Evolutionary conservation across 192 early-diverging fungal species (phyloP), one percentile per base, ranked within the genome.

Genomic region (Backusella luteola): DNA sequence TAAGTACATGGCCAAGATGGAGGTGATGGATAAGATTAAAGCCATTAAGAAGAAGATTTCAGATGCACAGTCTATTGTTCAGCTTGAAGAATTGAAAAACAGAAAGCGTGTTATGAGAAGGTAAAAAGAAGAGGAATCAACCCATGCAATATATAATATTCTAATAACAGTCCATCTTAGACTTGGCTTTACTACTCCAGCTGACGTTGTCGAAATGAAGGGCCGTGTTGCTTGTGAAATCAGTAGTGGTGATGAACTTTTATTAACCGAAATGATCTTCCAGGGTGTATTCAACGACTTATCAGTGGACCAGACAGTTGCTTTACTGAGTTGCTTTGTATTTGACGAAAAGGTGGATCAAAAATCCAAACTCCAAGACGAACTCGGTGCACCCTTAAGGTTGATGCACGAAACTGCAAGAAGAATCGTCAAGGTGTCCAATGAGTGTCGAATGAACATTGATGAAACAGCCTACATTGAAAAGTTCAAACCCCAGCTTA

Each of bases 181-280:
- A n/a, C 81, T 99, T 34, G 96, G 94, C 2, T 98, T 94, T 81
- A 95, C 92, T 0, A 92, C 91, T 8, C 84, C 83, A 0, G 84
- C 88, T 21, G 98, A 97, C 81, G 93, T 97, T 7, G 94, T 99
- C 76, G 94, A 97, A 73, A 91, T 98, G 87, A 99, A 99, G 84
- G 98, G 98, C 49, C 92, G 96, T 23, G 98, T 99, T 6, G 98
- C 98, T 4, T 99, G 98, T 77, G 96, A 99, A 85, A 95, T 99
- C 66, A 94, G 93, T 15, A 88, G 93, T 11, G 98, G 96, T 12
- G 96, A 98, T 84, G 96, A 97, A 84, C 84, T 99, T 59, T 76
- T 98, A 73, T 87, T 99, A 76, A 97, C 96, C 0, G 98, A 99
- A 87, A 91, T 99, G 91, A 94, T 99, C 36, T 94, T 99, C 85